Conservation (phyloP, 495 filamentous ascomycete genomes). For the Penicillium bialowiezense region DNA sequence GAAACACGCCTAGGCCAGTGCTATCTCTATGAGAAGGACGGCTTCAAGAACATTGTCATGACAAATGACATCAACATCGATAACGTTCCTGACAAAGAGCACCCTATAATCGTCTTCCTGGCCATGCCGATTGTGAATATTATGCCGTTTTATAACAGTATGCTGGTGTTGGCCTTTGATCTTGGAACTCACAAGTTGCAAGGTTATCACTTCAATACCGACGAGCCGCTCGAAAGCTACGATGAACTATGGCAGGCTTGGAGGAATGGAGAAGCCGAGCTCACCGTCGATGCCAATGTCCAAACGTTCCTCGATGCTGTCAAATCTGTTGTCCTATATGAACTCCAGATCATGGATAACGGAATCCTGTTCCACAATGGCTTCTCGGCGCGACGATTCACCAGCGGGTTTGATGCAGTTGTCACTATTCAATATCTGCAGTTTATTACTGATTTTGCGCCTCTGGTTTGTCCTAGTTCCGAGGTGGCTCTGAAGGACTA, state of each 20-base stretch:
- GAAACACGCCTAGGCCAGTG: slow-evolving; percentile 14
- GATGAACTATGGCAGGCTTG: slow-evolving; percentile 28
- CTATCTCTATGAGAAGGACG: slow-evolving; percentile 23
- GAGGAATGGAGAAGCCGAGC: slow-evolving; percentile 27
- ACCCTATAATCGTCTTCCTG: slow-evolving; percentile 24
- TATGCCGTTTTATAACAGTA: too few relatives aligned
- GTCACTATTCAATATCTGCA: slow-evolving; percentile 33
- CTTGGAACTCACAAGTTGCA: slow-evolving; percentile 18
- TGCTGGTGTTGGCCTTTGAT: slow-evolving; percentile 35
- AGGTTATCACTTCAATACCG: slow-evolving; percentile 27
- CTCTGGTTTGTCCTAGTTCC: too few relatives aligned
- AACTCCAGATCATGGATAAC: slow-evolving; percentile 1
- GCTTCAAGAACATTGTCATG: slow-evolving; percentile 23
- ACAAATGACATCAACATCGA: slow-evolving; percentile 16
- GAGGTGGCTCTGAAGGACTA: too few relatives aligned
- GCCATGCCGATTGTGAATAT: slow-evolving; percentile 27
- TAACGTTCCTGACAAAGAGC: slow-evolving; percentile 3
- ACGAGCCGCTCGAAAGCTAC: slow-evolving; percentile 19
- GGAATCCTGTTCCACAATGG: slow-evolving; percentile 17
- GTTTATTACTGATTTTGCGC: slow-evolving; percentile 33
- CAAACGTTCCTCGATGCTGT: slow-evolving; percentile 14
- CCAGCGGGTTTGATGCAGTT: slow-evolving; percentile 33
- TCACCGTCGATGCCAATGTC: slow-evolving; percentile 11
- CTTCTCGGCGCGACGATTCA: slow-evolving; percentile 6
- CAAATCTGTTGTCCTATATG: background rate